A percentile compares a stretch with the other conserved stretches of the same genome.
Evolutionary conservation across 1,139 yeast genomes (phyloP).

Genomic region (Pichia sp.): DNA sequence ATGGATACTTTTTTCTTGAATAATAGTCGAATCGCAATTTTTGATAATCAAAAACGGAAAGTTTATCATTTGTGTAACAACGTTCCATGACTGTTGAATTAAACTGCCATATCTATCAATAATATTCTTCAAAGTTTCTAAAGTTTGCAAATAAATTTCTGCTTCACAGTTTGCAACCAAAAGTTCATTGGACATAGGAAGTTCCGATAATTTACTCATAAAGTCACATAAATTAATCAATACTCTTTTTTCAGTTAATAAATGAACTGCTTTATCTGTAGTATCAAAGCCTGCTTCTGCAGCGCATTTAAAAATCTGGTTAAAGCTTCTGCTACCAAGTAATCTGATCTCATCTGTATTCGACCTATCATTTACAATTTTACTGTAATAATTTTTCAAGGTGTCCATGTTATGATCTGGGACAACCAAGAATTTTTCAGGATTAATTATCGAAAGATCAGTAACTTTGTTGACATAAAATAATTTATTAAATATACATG

Average conservation of each 20-base stretch:
- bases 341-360: slow-evolving; percentile 40
- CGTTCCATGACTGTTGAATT: slow-evolving; percentile 56
- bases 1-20: slow-evolving; percentile 31
- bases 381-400: slow-evolving; percentile 41
- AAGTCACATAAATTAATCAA: slow-evolving; percentile 35
- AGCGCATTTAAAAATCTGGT: slow-evolving; percentile 40
- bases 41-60: slow-evolving; percentile 51
- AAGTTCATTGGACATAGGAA: slow-evolving; percentile 39
- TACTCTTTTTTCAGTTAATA: slow-evolving; percentile 34
- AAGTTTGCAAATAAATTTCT: slow-evolving; percentile 57
- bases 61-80: slow-evolving; percentile 62
- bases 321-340: slow-evolving; percentile 44
- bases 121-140: slow-evolving; percentile 60
- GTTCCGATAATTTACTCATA: slow-evolving; percentile 31
- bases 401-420: slow-evolving; percentile 41
- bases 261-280: slow-evolving; percentile 2
- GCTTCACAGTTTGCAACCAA: slow-evolving; percentile 48
- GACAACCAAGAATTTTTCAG: slow-evolving; percentile 41
- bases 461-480: slow-evolving; percentile 37
- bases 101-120: slow-evolving; percentile 70
- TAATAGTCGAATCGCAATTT: slow-evolving; percentile 29
- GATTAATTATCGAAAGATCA: slow-evolving; percentile 45
- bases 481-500: slow-evolving; percentile 40
- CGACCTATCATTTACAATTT: slow-evolving; percentile 36
- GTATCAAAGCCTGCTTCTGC: slow-evolving; percentile 42